Evolutionary conservation across 2,329 filamentous ascomycete species (phyloP), one percentile per base, ranked within the genome.

Genomic region (Metarhizium robertsii): DNA sequence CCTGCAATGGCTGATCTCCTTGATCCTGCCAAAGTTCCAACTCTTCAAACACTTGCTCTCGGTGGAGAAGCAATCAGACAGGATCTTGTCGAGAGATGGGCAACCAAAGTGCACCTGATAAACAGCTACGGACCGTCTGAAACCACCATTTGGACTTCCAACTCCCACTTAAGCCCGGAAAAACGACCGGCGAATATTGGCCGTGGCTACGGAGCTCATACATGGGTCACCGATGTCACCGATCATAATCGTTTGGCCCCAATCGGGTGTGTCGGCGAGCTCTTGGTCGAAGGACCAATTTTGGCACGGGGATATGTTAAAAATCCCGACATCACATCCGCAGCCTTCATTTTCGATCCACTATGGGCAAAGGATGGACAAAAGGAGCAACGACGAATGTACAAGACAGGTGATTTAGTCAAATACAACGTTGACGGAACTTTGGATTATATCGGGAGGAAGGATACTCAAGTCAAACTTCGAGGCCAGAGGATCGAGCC

Each of bases 291-390:
- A 45, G 65, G 65, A 0, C 62, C 64, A 3, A 38, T 63, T 1
- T 51, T 69, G 3, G 60, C 58, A 1, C 55, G 55, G 0, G 65
- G 62, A 7, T 71, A 63, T 42, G 55, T 67, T 3, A 51, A 58
- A 3, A 59, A 65, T 40, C 46, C 53, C 0, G 54, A 58, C 5
- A 62, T 60, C 53, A 68, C 64, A 1, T 65, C 40, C 2, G 13
- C 16, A 25, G 38, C 55, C 2, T 59, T 20, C 64, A 69, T 18
- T 70, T 79, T 25, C 73, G 75, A 50, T 79, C 80, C 57, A 62
- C 76, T 30, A 73, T 77, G 55, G 62, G n/a, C 16, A 2, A 2
- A 1, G 38, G 4, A 5, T 13, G 2, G 38, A 5, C 38, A 5
- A 14, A 2, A 5, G 14, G 6, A 13, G 11, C 11, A 4, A 5